Evolutionary conservation across 2,329 filamentous ascomycete species (phyloP), one percentile per base, ranked within the genome.

Genomic region (Dryadomyces quercus-mongolicae): DNA sequence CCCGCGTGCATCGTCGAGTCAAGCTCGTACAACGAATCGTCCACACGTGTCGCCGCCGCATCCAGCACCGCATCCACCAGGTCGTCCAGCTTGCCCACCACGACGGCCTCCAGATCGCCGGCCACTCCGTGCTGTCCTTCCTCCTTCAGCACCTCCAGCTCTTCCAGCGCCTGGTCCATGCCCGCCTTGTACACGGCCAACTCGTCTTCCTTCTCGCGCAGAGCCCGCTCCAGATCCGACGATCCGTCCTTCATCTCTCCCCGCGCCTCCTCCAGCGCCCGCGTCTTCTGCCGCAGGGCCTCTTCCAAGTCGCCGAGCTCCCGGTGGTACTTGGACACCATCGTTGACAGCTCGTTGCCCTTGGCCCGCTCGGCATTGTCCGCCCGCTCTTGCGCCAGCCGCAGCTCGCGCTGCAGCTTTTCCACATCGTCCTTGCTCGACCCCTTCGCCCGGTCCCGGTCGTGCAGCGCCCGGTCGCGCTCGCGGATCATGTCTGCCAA

Each of bases 1-100:
- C 93, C 93, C 44, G 92, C 93, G 68, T 97, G 92, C 90, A 97
- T 97, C 20, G 87, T 87, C 20, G 93, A 97, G 69, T 98, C 93
- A 46, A 98, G 77, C 69, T 98, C 93, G 71, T 98, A 98, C 40
- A 98, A 75, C 46, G 93, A 90, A 69, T 98, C 93, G 63, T 98
- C 93, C 15, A 98, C 91, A 47, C 93, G 85, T 63, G 93, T 84
- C 21, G 97, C 89, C 61, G 91, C 93, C 50, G 88, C 85, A 67
- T 97, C 91, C 43, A 98, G 75, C 3, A 98, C 93, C 0, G 92
- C 95, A 68, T 98, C 93, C 61, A 98, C 95, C 53, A 98, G 92
- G 62, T 95, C 90, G 72, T 95, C 93, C 68, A 98, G 92, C 76
- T 95, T 96, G 66, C 86, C 81, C 50, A 93, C 77, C 57, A 97